Conservation (phyloP, 768 basidiomycete species). For the Pleurotus salmoneostramineus region DNA sequence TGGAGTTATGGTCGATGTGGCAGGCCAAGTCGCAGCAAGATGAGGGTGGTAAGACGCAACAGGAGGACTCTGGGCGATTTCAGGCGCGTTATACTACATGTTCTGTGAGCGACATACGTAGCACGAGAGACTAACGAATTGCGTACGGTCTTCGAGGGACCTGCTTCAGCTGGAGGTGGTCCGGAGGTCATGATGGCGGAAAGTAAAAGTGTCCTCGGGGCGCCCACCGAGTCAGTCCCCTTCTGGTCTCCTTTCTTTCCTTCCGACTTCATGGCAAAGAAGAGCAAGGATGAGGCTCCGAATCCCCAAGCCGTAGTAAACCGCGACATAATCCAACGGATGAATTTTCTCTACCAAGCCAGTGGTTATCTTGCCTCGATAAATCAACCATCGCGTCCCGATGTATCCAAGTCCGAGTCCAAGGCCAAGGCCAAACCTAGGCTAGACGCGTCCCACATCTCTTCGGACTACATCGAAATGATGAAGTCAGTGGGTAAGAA, state of each 20-base stretch:
- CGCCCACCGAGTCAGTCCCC: not conserved
- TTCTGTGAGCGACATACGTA: too few relatives aligned
- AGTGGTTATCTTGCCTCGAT: slow-evolving; percentile 52
- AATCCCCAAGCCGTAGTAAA: slow-evolving; percentile 58
- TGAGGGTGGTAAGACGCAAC: not conserved
- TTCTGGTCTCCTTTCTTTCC: not conserved
- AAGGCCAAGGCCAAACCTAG: slow-evolving; percentile 17
- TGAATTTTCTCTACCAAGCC: slow-evolving; percentile 86
- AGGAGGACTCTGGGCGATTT: not conserved
- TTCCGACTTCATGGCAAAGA: slow-evolving; percentile 57
- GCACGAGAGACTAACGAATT: too few relatives aligned
- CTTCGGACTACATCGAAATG: slow-evolving; percentile 56
- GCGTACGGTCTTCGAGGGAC: slow-evolving; percentile 22
- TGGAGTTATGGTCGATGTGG: not conserved
- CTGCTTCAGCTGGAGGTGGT: slow-evolving; percentile 36
- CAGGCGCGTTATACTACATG: too few relatives aligned
- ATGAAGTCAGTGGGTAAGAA: slow-evolving; percentile 75
- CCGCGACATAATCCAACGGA: slow-evolving; percentile 74
- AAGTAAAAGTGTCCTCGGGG: not conserved
- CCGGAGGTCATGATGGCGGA: slow-evolving; percentile 30
- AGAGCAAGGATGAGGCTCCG: slow-evolving; percentile 52
- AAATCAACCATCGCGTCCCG: slow-evolving; percentile 11
- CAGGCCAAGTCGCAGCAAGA: not conserved
- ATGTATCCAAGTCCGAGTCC: slow-evolving; percentile 14
- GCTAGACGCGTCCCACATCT: slow-evolving; percentile 44